Evolutionary conservation across 2,329 filamentous ascomycete species (phyloP).

Genomic region (Pseudocercospora cruenta): DNA sequence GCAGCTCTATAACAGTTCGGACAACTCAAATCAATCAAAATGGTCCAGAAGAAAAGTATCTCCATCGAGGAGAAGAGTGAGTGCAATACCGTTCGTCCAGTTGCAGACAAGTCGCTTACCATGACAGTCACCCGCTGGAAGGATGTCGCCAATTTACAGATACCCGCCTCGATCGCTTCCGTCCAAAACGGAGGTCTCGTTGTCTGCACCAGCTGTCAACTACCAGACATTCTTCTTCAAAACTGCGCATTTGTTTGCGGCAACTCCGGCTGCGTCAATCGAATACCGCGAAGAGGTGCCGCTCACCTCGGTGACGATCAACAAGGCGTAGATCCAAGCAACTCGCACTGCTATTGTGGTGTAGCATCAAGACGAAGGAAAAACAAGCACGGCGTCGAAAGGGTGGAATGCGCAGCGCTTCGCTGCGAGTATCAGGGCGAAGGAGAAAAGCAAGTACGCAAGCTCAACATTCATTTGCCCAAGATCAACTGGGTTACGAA

Average conservation of each 20-base stretch:
- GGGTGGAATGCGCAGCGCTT: neutral
- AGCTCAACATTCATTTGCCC: neutral
- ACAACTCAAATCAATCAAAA: neutral
- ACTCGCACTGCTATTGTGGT: neutral
- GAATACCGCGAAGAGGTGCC: neutral
- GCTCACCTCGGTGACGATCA: neutral
- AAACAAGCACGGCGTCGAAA: neutral
- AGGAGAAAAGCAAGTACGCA: neutral
- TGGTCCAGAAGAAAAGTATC: neutral
- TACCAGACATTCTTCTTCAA: neutral
- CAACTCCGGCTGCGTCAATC: neutral
- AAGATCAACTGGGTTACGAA: neutral
- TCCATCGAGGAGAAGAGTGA: neutral
- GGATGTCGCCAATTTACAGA: neutral
- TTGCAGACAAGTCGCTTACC: neutral
- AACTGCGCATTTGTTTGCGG: neutral
- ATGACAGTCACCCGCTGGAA: neutral
- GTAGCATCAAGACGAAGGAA: neutral
- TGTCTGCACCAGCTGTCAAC: neutral
- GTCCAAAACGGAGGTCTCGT: slow-evolving; percentile 1
- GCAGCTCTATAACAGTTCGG: neutral
- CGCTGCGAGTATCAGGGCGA: neutral
- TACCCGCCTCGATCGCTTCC: neutral
- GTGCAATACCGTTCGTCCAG: neutral
- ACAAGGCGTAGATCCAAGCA: neutral